Base-by-base conservation (phyloP, 2,329 filamentous ascomycete species). In the Neofusicoccum sp. region DNA sequence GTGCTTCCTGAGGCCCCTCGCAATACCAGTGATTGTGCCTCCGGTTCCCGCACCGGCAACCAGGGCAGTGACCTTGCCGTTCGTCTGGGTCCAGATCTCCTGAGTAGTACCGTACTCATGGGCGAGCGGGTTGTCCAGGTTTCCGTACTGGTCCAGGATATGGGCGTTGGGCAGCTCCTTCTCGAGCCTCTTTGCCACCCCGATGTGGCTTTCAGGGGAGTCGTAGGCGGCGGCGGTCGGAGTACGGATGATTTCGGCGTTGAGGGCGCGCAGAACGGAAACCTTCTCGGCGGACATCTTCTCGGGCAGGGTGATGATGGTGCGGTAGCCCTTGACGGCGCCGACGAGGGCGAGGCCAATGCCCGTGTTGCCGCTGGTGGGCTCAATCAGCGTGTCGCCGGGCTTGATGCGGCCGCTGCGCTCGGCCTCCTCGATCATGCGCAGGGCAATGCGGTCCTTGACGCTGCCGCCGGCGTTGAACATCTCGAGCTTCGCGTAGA, bases 251-350 rank as follows among this genome's bases (percentile, higher is more conserved):
- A 99, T 98, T 74, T 96, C 97, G 45, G 95, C 95, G 67, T 94
- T 94, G 59, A 99, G 85, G 34, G 95, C 94, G 71, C 93, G 91
- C 66, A 99, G 85, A 33, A 99, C 95, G 2, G 94, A 90, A 43
- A 99, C 95, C 80, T 99, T 99, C 80, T 99, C 95, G 52, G 93
- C 91, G 1, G 93, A 97, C 95, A 99, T 99, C 84, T 99, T 99
- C 81, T 99, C 95, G 58, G 95, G 95, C 49, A 99, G 87, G 9
- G 95, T 99, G 77, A 99, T 99, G 79, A 99, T 98, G 44, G 93
- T 96, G 79, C 94, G 94, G 84, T 98, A 99, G 68, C 93, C 94
- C 82, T 97, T 98, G 73, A 99, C 91, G 14, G 95, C 95, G 64
- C 87, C 94, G 16, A 98, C 94, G 37, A 99, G 87, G 33, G 95